A percentile compares a stretch with the other conserved stretches of the same genome.
phyloP scores from a whole-genome alignment of 495 filamentous ascomycete genomes.

The Hyaloscypha hepaticicola region DNA sequence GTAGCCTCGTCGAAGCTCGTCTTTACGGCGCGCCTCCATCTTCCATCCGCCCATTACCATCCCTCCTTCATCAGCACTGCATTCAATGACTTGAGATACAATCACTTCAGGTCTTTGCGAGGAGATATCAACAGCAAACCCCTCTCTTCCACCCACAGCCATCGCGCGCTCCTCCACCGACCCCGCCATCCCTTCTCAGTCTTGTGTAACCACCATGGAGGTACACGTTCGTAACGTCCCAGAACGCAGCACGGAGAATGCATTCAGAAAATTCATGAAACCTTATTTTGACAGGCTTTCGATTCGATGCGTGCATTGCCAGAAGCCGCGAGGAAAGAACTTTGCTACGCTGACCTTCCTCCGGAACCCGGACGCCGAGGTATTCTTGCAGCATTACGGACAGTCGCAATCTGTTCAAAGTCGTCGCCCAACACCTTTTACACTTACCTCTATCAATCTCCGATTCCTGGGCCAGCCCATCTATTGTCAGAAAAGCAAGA shows the following conservation, averaged over 20 bases:
- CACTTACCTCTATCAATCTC: conserved; percentile 9
- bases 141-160: background rate
- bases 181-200: background rate
- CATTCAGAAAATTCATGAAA: conserved; percentile 38
- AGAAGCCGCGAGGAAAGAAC: conserved; percentile 36
- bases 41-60: background rate
- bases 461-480: conserved; percentile 39
- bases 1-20: background rate
- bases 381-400: conserved; percentile 39
- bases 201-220: conserved; percentile 36
- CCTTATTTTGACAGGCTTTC: conserved; percentile 34
- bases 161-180: background rate
- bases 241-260: conserved; percentile 34
- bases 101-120: background rate
- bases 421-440: background rate
- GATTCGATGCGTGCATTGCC: conserved; percentile 37
- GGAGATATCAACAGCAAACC: background rate
- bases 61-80: background rate
- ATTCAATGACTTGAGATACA: background rate
- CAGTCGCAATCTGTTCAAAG: conserved; percentile 8
- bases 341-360: conserved; percentile 42
- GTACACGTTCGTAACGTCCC: conserved; percentile 42
- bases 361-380: conserved; percentile 30
- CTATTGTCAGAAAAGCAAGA: conserved; percentile 45
- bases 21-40: too few relatives aligned